Evolutionary conservation across 768 basidiomycete species (phyloP).

Genomic region (Collybiopsis confluens): DNA sequence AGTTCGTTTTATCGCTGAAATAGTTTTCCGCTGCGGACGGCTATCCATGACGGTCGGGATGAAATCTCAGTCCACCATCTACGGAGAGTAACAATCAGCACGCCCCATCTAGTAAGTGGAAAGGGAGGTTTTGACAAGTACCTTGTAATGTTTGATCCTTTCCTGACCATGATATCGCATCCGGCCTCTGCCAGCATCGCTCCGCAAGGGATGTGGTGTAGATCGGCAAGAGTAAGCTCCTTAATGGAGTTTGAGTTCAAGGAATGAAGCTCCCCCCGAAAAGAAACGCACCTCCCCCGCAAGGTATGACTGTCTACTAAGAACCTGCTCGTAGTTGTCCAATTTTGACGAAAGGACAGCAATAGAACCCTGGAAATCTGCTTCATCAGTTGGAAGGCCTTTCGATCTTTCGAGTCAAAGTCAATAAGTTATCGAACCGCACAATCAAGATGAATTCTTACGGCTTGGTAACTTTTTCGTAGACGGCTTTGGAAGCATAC

Average conservation of each 20-base stretch:
- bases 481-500: conserved; percentile 29
- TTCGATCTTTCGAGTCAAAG: conserved; percentile 22
- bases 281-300: conserved; percentile 48
- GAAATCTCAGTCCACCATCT: conserved; percentile 48
- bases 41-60: conserved; percentile 35
- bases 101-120: background rate
- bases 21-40: conserved; percentile 2
- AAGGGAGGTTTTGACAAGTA: conserved; percentile 11
- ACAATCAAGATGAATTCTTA: conserved; percentile 20
- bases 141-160: conserved; percentile 35
- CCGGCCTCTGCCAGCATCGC: conserved; percentile 11
- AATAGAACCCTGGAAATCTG: conserved; percentile 20
- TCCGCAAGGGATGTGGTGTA: conserved; percentile 42
- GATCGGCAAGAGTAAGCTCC: conserved; percentile 45
- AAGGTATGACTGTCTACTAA: conserved; percentile 49
- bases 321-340: conserved; percentile 48
- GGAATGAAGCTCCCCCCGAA: background rate
- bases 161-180: conserved; percentile 17
- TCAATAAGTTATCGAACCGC: background rate
- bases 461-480: conserved; percentile 52
- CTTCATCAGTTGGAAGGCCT: conserved; percentile 27
- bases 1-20: too few species aligned
- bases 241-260: background rate
- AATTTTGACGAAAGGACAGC: conserved; percentile 34
- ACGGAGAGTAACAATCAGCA: background rate